Percentiles rank a stretch among this genome's conserved stretches.
These are phyloP conservation scores for Pyrenochaeta sp. DNA, from an alignment of 2,329 filamentous ascomycete species.

Conservation along the genomic window DNA sequence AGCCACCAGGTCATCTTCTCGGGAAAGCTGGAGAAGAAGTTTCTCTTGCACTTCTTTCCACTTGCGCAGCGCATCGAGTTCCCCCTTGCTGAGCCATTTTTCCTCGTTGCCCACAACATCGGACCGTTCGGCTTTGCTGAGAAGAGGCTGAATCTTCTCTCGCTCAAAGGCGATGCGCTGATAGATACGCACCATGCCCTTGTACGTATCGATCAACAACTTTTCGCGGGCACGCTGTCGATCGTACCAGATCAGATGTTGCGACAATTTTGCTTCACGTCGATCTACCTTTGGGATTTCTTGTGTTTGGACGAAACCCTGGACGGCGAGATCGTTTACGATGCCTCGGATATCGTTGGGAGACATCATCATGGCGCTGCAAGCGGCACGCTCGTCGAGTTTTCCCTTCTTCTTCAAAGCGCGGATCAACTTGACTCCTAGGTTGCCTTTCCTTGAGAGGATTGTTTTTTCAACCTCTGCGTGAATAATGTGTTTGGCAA, in stretches of 20 bases:
- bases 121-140: slow-evolving; percentile 82
- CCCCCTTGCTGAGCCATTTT: slow-evolving; percentile 76
- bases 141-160: slow-evolving; percentile 72
- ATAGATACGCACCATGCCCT: slow-evolving; percentile 83
- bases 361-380: slow-evolving; percentile 80
- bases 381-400: slow-evolving; percentile 90
- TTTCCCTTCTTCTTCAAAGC: slow-evolving; percentile 88
- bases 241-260: slow-evolving; percentile 94
- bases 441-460: slow-evolving; percentile 75
- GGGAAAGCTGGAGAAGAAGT: slow-evolving; percentile 78
- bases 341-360: slow-evolving; percentile 85
- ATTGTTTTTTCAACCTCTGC: slow-evolving; percentile 84
- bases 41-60: slow-evolving; percentile 71
- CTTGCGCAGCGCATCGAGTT: slow-evolving; percentile 72
- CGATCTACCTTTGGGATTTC: slow-evolving; percentile 90
- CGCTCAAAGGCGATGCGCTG: slow-evolving; percentile 82
- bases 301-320: slow-evolving; percentile 87
- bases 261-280: slow-evolving; percentile 79
- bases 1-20: slow-evolving; percentile 84
- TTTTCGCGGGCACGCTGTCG: slow-evolving; percentile 72
- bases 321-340: slow-evolving; percentile 84
- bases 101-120: slow-evolving; percentile 88
- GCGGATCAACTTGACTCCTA: slow-evolving; percentile 82
- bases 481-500: slow-evolving; percentile 75
- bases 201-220: slow-evolving; percentile 83